Evolutionary conservation across 306 rosid species (phyloP).

Genomic region (Abrus pulchellus): DNA sequence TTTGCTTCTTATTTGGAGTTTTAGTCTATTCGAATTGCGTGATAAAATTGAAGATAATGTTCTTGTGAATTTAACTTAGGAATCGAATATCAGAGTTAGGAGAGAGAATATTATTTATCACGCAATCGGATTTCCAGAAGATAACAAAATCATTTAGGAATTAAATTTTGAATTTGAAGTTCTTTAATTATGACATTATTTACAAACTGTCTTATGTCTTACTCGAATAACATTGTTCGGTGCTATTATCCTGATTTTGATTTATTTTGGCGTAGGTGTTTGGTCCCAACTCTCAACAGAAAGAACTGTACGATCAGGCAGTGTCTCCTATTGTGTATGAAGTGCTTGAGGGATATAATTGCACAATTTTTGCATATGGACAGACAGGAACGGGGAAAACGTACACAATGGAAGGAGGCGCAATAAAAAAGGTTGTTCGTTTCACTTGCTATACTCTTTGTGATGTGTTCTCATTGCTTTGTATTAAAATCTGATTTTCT

Average conservation of each 20-base stretch:
- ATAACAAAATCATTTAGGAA: neutral
- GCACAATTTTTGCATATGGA: constrained; percentile 98
- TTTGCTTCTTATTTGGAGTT: neutral
- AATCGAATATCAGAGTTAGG: constrained; percentile 14
- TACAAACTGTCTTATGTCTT: constrained; percentile 16
- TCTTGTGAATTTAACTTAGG: neutral
- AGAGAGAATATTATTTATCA: constrained; percentile 9
- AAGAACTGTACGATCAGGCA: constrained; percentile 91
- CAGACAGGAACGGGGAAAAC: constrained; percentile 99
- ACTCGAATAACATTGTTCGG: neutral
- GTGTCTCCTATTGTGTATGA: constrained; percentile 94
- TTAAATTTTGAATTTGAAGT: constrained; percentile 39
- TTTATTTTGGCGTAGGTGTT: constrained; percentile 71
- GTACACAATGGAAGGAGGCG: constrained; percentile 99
- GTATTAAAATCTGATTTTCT: constrained; percentile 13
- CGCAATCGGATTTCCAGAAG: constrained; percentile 29
- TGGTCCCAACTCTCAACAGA: constrained; percentile 94
- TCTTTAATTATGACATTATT: constrained; percentile 25
- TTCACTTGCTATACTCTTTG: constrained; percentile 16
- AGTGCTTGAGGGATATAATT: constrained; percentile 99
- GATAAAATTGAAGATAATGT: neutral
- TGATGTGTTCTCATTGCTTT: constrained; percentile 17
- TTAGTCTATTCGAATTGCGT: neutral
- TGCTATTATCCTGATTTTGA: constrained; percentile 43
- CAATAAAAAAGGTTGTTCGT: constrained; percentile 82